Percentiles rank a stretch among this genome's conserved stretches.
Conservation (phyloP, 768 basidiomycete species). For the Termitomyces sp. region DNA sequence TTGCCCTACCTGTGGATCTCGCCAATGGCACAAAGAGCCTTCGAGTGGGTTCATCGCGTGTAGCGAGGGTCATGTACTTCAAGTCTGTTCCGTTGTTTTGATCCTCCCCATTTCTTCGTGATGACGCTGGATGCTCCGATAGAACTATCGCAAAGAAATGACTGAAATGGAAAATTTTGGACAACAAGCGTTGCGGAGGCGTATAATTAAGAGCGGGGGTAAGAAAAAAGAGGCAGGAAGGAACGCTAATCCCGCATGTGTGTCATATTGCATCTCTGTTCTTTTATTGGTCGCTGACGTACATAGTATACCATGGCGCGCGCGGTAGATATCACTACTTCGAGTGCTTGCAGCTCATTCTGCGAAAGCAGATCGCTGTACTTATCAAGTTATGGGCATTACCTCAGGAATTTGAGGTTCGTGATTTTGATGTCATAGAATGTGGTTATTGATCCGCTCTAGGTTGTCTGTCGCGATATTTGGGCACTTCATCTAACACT, state of each 20-base stretch:
- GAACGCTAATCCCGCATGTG: constrained; percentile 57
- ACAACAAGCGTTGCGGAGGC: constrained; percentile 58
- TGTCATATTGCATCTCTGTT: constrained; percentile 9
- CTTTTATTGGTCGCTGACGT: neutral
- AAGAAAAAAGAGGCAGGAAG: constrained; percentile 46
- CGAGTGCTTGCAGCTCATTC: constrained; percentile 76
- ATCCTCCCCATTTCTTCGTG: neutral
- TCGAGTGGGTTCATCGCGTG: constrained; percentile 79
- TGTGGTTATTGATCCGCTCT: neutral
- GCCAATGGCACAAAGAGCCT: constrained; percentile 83
- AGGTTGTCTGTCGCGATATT: constrained; percentile 75
- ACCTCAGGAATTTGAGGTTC: constrained; percentile 76
- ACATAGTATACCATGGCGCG: constrained; percentile 77
- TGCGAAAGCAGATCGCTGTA: constrained; percentile 70
- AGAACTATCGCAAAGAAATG: constrained; percentile 84
- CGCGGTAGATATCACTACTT: constrained; percentile 77
- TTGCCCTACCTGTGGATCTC: constrained; percentile 78
- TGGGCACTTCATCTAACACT: constrained; percentile 73
- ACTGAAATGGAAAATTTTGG: constrained; percentile 62
- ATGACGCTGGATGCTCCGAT: neutral
- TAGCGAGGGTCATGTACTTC: constrained; percentile 87
- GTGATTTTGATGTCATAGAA: constrained; percentile 1
- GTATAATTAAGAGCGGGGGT: constrained; percentile 53
- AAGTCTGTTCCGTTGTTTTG: constrained; percentile 40
- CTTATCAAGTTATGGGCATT: constrained; percentile 62